phyloP scores from a whole-genome alignment of 805 yeast genomes.

The Kurtzmaniella cleridarum region DNA sequence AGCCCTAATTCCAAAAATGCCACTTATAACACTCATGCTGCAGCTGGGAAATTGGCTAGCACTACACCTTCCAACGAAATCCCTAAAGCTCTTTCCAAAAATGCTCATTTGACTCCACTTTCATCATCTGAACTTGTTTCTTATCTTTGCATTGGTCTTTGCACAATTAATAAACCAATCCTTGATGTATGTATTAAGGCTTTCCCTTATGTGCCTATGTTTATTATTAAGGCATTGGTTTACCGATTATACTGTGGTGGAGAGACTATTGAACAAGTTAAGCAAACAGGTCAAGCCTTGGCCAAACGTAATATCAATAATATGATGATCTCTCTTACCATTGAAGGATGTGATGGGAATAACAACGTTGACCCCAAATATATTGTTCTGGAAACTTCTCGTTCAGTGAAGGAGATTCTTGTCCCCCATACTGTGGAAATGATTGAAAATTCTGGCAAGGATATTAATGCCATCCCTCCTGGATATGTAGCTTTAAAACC shows the following conservation, averaged over 20 bases:
- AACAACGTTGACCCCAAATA: constrained; percentile 52
- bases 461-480: constrained; percentile 70
- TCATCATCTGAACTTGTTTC: constrained; percentile 54
- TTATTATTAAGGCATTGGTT: constrained; percentile 63
- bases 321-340: constrained; percentile 93
- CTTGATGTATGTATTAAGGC: constrained; percentile 55
- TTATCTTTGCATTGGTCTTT: constrained; percentile 61
- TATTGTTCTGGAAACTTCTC: constrained; percentile 59
- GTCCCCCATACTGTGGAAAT: constrained; percentile 65
- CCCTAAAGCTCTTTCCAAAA: neutral
- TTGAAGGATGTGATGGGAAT: constrained; percentile 86
- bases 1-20: neutral
- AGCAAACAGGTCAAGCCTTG: constrained; percentile 62
- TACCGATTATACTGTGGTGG: constrained; percentile 91
- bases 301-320: constrained; percentile 75
- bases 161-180: constrained; percentile 60
- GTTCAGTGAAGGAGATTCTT: constrained; percentile 62
- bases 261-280: constrained; percentile 64
- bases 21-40: neutral
- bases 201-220: constrained; percentile 73
- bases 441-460: constrained; percentile 39
- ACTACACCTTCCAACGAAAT: neutral
- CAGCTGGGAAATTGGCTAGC: neutral
- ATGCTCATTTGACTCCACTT: constrained; percentile 47
- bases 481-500: constrained; percentile 94